phyloP scores from a whole-genome alignment of 2,329 filamentous ascomycete species.

The Clonostachys byssicola region DNA sequence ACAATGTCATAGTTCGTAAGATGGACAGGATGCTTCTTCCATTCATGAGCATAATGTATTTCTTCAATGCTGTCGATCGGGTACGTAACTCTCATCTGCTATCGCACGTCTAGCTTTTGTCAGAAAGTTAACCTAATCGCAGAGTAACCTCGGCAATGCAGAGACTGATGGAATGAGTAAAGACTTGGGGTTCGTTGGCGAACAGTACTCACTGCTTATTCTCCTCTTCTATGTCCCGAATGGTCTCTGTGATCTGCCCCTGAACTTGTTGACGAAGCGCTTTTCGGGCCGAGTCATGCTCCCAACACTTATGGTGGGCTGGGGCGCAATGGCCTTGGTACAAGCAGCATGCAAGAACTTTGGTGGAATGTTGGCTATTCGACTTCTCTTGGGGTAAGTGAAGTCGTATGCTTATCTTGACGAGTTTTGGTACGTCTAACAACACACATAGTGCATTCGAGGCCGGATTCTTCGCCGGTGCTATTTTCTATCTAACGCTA shows the following conservation, averaged over 20 bases:
- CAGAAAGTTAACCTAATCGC: not conserved
- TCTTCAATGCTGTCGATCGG: slow-evolving; percentile 16
- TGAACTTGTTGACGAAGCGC: slow-evolving; percentile 31
- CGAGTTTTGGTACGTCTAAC: too few relatives aligned
- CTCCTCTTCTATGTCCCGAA: slow-evolving; percentile 18
- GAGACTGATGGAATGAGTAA: slow-evolving; percentile 1
- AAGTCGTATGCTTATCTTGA: not conserved
- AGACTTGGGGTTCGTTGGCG: not conserved
- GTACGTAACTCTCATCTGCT: not conserved
- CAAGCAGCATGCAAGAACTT: slow-evolving; percentile 2
- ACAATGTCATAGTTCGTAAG: slow-evolving; percentile 1
- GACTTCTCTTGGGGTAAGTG: slow-evolving; percentile 19
- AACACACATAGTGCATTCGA: slow-evolving; percentile 17
- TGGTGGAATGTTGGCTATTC: slow-evolving; percentile 25
- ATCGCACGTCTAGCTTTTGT: too few relatives aligned
- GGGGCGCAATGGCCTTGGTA: slow-evolving; percentile 27
- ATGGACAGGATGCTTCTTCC: slow-evolving; percentile 49
- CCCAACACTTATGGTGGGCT: slow-evolving; percentile 20
- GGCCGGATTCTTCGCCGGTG: slow-evolving; percentile 26
- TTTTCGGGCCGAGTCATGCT: slow-evolving; percentile 30
- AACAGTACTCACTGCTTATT: not conserved
- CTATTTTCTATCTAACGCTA: slow-evolving; percentile 1
- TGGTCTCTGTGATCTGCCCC: slow-evolving; percentile 27
- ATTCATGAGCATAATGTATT: slow-evolving; percentile 53
- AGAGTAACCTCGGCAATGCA: slow-evolving; percentile 3